Conservation (phyloP, 2,329 filamentous ascomycete genomes). For the Hawksworthiomyces lignivorus region DNA sequence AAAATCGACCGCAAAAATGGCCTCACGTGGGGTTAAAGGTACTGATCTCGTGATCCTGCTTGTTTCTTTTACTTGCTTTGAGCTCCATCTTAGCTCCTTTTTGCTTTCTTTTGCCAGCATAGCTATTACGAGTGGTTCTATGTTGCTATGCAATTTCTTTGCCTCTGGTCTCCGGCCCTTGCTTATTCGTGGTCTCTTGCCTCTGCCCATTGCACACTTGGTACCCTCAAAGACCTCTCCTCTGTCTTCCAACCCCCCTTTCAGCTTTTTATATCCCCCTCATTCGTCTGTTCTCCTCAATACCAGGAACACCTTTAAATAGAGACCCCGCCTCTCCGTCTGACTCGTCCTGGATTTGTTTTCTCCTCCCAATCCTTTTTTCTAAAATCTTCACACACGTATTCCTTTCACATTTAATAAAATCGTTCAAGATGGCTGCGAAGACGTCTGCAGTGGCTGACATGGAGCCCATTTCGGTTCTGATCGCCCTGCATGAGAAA, state of each 20-base stretch:
- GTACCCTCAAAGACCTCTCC: conserved; percentile 4
- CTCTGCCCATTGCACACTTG: conserved; percentile 2
- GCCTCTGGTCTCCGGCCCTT: no score
- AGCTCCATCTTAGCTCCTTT: no score
- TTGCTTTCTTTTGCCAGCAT: no score
- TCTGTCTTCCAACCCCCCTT: not conserved
- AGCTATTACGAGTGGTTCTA: no score
- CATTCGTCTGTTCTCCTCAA: no score
- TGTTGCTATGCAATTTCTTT: no score
- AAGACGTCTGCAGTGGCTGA: conserved; percentile 53
- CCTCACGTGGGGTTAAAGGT: conserved; percentile 6
- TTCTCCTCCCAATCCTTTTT: not conserved
- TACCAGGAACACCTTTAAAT: conserved; percentile 5
- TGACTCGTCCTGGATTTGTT: conserved; percentile 1
- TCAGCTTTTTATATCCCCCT: not conserved
- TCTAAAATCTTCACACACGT: not conserved
- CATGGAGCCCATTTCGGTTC: conserved; percentile 48
- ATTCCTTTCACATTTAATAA: conserved; percentile 1
- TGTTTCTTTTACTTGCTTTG: no score
- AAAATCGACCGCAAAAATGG: not conserved
- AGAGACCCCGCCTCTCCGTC: conserved; percentile 9
- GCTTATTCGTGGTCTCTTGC: conserved; percentile 5
- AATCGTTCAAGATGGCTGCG: conserved; percentile 44
- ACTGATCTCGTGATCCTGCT: no score
- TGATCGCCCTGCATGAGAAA: conserved; percentile 53